Evolutionary conservation across 805 yeast genomes (phyloP).

Genomic region (Saccharomycopsis sp.): DNA sequence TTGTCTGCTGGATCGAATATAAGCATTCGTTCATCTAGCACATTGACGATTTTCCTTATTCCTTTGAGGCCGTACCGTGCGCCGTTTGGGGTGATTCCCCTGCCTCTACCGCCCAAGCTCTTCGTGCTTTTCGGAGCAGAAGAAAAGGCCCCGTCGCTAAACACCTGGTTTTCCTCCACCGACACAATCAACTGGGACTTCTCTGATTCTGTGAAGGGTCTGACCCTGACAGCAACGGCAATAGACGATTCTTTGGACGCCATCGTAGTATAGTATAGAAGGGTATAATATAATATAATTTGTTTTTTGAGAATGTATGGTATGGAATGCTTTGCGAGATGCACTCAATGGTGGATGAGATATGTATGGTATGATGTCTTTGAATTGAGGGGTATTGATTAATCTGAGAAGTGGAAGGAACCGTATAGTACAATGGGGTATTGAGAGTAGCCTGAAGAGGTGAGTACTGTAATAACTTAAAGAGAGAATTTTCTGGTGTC

Average conservation of each 20-base stretch:
- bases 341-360: too few relatives aligned
- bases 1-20: conserved; percentile 79
- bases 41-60: conserved; percentile 63
- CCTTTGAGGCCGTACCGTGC: conserved; percentile 36
- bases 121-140: conserved; percentile 16
- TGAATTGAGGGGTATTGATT: too few relatives aligned
- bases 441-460: too few relatives aligned
- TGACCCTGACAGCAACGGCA: conserved; percentile 69
- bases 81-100: not conserved
- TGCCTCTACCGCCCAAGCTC: not conserved
- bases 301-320: too few relatives aligned
- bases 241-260: conserved; percentile 48
- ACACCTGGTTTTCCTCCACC: conserved; percentile 36
- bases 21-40: conserved; percentile 79
- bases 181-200: conserved; percentile 36
- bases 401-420: too few relatives aligned
- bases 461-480: too few relatives aligned
- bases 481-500: too few relatives aligned
- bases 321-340: too few relatives aligned
- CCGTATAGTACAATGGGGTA: too few relatives aligned
- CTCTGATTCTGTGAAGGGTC: conserved; percentile 72
- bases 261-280: not conserved
- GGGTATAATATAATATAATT: not conserved
- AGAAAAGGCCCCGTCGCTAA: conserved; percentile 50
- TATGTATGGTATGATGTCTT: too few relatives aligned